These are phyloP conservation scores for Xylariaceae sp. DNA, from an alignment of 2,329 filamentous ascomycete genomes.

Conservation along the genomic window DNA sequence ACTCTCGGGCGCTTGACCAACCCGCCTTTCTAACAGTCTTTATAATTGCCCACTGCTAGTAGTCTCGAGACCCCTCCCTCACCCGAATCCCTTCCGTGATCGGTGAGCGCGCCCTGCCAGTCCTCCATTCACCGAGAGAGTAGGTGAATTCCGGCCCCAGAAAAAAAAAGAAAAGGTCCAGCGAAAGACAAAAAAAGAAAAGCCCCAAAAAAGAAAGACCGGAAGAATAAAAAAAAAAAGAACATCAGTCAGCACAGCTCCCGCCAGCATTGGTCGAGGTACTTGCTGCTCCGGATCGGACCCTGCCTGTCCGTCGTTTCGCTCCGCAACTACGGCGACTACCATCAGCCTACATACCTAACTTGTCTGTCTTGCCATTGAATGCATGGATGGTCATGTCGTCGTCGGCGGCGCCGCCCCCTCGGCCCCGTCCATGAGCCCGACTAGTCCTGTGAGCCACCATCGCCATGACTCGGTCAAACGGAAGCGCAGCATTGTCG, in stretches of 20 bases:
- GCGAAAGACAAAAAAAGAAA: not conserved
- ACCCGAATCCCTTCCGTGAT: conserved; percentile 31
- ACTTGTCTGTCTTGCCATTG: conserved; percentile 20
- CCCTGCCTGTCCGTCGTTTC: conserved; percentile 11
- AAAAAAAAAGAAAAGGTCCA: not conserved
- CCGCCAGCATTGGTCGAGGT: conserved; percentile 15
- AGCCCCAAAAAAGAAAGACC: conserved; percentile 12
- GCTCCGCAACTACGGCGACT: not conserved
- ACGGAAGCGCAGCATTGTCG: conserved; percentile 57
- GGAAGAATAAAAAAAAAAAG: not conserved
- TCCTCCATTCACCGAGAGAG: conserved; percentile 17
- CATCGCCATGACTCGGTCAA: conserved; percentile 50
- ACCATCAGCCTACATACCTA: conserved; percentile 11
- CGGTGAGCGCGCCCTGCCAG: conserved; percentile 25
- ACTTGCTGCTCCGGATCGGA: conserved; percentile 17
- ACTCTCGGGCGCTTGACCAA: conserved; percentile 5
- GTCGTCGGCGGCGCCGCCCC: conserved; percentile 39
- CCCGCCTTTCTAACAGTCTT: not conserved
- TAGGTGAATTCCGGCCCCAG: conserved; percentile 5
- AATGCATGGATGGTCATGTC: conserved; percentile 48
- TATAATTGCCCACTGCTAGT: conserved; percentile 27
- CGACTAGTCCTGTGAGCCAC: conserved; percentile 52
- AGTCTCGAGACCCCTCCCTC: conserved; percentile 27
- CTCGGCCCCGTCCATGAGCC: conserved; percentile 49
- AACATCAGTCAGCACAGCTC: conserved; percentile 18